A percentile compares a stretch with the other conserved stretches of the same genome.
Evolutionary conservation across 2,329 filamentous ascomycete genomes (phyloP).

Genomic region (Fusarium chuoi): DNA sequence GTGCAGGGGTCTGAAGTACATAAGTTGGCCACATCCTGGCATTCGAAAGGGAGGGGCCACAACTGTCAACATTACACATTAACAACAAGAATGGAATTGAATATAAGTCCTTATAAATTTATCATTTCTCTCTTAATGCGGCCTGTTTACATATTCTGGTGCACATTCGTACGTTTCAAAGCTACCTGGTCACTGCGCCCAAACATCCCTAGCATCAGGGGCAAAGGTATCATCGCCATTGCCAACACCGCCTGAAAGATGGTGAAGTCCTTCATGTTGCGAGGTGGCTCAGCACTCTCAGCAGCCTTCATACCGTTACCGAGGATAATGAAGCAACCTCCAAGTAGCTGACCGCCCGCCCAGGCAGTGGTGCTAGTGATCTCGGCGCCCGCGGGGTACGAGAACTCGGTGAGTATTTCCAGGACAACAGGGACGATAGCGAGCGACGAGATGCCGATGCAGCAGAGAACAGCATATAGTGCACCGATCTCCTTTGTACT

Average conservation of each 20-base stretch:
- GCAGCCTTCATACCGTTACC: not conserved
- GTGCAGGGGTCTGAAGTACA: not conserved
- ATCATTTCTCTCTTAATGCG: rapidly evolving
- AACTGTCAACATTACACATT: rapidly evolving
- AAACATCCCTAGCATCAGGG: not conserved
- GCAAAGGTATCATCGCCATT: not conserved
- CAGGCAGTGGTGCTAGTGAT: not conserved
- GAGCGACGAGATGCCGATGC: not conserved
- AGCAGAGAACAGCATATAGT: not conserved
- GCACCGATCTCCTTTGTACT: not conserved
- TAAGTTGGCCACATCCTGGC: not conserved
- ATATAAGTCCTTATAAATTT: not conserved
- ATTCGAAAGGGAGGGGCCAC: rapidly evolving
- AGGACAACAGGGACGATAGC: not conserved
- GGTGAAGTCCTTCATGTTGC: not conserved
- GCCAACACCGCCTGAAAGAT: not conserved
- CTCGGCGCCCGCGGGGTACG: not conserved
- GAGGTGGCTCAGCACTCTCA: not conserved
- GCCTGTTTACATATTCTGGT: not conserved
- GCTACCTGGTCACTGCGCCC: not conserved
- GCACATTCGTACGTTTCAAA: not conserved
- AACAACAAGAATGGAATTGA: not conserved
- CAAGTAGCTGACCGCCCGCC: not conserved
- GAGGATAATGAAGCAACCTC: not conserved
- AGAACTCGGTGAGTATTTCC: not conserved